These are phyloP conservation scores for Rhizopogon salebrosus DNA, from an alignment of 768 basidiomycete genomes.

Conservation along the genomic window DNA sequence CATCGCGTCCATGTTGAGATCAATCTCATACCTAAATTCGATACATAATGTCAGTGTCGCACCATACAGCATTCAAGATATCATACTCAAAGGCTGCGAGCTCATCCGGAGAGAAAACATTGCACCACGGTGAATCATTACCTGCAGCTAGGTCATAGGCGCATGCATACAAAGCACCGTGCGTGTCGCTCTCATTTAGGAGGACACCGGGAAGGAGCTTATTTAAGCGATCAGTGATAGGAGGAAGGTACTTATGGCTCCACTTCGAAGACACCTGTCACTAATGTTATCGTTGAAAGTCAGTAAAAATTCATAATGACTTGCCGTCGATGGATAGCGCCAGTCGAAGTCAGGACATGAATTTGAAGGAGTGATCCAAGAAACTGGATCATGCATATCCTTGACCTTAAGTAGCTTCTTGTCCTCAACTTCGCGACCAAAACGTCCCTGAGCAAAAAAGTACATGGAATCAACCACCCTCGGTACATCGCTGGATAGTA, in stretches of 20 bases:
- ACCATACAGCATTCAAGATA: neutral
- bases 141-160: conserved; percentile 30
- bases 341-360: conserved; percentile 20
- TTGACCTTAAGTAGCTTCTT: conserved; percentile 24
- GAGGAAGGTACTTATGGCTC: conserved; percentile 27
- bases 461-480: conserved; percentile 34
- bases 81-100: conserved; percentile 32
- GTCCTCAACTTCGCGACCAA: conserved; percentile 26
- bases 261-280: too few species aligned
- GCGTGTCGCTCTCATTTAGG: conserved; percentile 26
- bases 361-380: conserved; percentile 38
- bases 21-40: conserved; percentile 35
- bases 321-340: too few species aligned
- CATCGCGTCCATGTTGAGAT: conserved; percentile 34
- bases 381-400: conserved; percentile 30
- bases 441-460: conserved; percentile 36
- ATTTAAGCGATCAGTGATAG: conserved; percentile 30
- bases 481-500: conserved; percentile 11
- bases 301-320: too few species aligned
- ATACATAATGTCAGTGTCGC: neutral
- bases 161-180: conserved; percentile 31
- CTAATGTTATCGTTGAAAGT: too few species aligned
- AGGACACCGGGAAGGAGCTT: conserved; percentile 23
- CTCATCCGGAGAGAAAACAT: conserved; percentile 30
- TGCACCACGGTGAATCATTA: conserved; percentile 35